A percentile compares a stretch with the other conserved stretches of the same genome.
Evolutionary conservation across 116 monocot species (phyloP).

Genomic region (Iris pallida): DNA sequence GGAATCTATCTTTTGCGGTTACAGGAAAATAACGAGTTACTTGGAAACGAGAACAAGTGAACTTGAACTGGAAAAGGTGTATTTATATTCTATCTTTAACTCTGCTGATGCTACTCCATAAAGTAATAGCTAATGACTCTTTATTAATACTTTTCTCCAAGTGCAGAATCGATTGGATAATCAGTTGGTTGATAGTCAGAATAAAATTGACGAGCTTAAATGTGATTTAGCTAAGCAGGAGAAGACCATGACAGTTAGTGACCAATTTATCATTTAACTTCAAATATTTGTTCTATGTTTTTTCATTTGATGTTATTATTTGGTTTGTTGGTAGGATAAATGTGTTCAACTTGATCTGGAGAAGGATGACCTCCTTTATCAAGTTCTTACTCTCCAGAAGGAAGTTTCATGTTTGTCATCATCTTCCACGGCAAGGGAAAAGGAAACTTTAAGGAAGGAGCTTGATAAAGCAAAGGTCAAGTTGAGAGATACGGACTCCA

Average conservation of each 20-base stretch:
- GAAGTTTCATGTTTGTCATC: constrained; percentile 58
- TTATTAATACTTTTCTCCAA: constrained; percentile 4
- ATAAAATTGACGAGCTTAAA: constrained; percentile 42
- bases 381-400: constrained; percentile 57
- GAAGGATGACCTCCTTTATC: constrained; percentile 63
- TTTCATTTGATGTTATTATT: background rate
- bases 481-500: constrained; percentile 81
- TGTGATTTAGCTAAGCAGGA: constrained; percentile 27
- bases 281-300: background rate
- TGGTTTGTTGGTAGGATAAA: constrained; percentile 25
- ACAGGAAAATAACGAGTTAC: constrained; percentile 25
- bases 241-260: constrained; percentile 52
- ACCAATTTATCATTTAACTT: background rate
- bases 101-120: background rate
- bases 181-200: constrained; percentile 27
- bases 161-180: constrained; percentile 38
- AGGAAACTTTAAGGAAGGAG: constrained; percentile 73
- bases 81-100: constrained; percentile 1
- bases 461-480: constrained; percentile 72
- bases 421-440: constrained; percentile 60
- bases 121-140: background rate
- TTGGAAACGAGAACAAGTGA: constrained; percentile 44
- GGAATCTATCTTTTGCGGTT: constrained; percentile 35
- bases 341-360: constrained; percentile 55
- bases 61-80: constrained; percentile 71